These are phyloP conservation scores for Phaeosphaeriaceae sp. DNA, from an alignment of 2,329 filamentous ascomycete genomes.

Conservation along the genomic window DNA sequence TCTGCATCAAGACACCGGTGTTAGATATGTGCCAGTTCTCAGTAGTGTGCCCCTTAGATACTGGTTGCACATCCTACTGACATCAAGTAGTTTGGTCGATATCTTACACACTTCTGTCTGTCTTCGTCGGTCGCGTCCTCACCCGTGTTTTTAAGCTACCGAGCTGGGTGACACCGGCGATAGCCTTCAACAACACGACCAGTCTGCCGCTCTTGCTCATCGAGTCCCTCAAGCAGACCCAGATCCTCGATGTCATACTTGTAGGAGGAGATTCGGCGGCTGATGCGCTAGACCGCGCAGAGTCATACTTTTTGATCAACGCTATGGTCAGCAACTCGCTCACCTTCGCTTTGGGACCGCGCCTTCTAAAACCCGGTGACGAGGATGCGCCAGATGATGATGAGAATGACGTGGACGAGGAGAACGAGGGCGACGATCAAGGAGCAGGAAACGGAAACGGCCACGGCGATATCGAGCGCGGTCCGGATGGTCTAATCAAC, in stretches of 20 bases:
- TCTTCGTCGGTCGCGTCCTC: constrained; percentile 54
- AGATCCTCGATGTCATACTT: constrained; percentile 61
- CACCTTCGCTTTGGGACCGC: constrained; percentile 69
- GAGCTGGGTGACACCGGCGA: constrained; percentile 61
- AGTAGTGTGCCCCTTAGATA: constrained; percentile 34
- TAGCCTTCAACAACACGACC: constrained; percentile 66
- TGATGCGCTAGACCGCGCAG: constrained; percentile 64
- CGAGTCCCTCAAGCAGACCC: constrained; percentile 62
- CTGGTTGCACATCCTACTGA: neutral
- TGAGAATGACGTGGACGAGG: constrained; percentile 12
- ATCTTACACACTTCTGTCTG: constrained; percentile 58
- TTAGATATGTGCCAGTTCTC: constrained; percentile 58
- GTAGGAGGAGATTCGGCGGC: constrained; percentile 51
- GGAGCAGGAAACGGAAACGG: constrained; percentile 33
- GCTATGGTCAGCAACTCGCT: constrained; percentile 68
- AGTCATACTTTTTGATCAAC: constrained; percentile 71
- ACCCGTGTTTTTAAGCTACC: constrained; percentile 58
- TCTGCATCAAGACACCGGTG: constrained; percentile 55
- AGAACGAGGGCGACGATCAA: constrained; percentile 17
- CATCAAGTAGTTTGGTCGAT: constrained; percentile 56
- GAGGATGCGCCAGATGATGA: constrained; percentile 51
- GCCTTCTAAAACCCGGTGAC: constrained; percentile 59
- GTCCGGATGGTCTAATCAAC: constrained; percentile 38
- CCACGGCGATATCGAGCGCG: constrained; percentile 30
- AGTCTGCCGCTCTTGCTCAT: constrained; percentile 61